Evolutionary conservation across 176 grass and related monocot genomes (phyloP).

Genomic region (Ananas comosus): DNA sequence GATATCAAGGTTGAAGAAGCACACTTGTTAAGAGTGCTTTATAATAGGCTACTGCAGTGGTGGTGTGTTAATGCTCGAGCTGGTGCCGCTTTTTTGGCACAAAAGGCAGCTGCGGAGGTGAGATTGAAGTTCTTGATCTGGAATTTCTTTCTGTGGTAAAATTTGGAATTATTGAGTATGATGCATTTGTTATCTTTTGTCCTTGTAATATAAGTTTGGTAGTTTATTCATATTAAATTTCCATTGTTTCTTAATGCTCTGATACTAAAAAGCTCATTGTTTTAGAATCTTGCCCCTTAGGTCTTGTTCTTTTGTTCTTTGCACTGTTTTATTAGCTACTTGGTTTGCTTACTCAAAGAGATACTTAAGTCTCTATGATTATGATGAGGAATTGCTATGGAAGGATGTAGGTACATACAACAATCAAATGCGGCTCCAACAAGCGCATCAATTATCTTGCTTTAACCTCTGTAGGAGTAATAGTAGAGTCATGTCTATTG

Average conservation of each 20-base stretch:
- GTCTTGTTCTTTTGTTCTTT: not conserved
- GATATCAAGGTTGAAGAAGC: conserved; percentile 62
- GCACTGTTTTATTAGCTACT: not conserved
- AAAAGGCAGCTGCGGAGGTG: conserved; percentile 67
- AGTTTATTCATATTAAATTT: not conserved
- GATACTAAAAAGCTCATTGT: not conserved
- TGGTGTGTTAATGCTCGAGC: conserved; percentile 63
- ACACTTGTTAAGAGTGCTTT: conserved; percentile 58
- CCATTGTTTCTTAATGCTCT: not conserved
- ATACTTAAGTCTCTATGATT: not conserved
- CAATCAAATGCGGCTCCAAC: not conserved
- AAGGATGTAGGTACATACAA: not conserved
- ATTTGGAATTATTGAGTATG: not conserved
- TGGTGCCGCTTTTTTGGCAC: conserved; percentile 38
- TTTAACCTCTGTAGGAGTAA: too few relatives aligned
- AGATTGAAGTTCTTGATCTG: conserved; percentile 20
- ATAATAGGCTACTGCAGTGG: conserved; percentile 77
- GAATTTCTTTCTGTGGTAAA: not conserved
- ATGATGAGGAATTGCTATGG: not conserved
- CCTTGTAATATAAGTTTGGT: not conserved
- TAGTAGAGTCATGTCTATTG: not conserved
- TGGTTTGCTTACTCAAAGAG: not conserved
- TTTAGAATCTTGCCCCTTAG: not conserved
- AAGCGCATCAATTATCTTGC: not conserved
- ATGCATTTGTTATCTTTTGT: not conserved